Evolutionary conservation across 768 basidiomycete species (phyloP), one percentile per base, ranked within the genome.

Genomic region (Mycena haematopus): DNA sequence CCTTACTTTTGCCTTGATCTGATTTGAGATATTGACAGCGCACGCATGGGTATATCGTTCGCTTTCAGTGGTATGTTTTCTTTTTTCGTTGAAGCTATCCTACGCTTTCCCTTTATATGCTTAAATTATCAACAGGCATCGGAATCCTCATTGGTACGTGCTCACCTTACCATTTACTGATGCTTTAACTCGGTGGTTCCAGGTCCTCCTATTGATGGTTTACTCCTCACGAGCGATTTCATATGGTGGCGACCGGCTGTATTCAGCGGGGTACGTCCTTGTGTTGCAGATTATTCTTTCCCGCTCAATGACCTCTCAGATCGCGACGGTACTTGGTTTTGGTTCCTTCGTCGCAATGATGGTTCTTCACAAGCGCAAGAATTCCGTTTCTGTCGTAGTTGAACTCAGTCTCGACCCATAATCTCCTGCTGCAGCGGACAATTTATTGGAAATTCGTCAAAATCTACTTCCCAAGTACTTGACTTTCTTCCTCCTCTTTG

Each of bases 201-300:
- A 42, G 79, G 80, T 77, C 80, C 84, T 0, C 87, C 87, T 0
- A 82, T 88, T 59, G 81, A 81, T 38, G 87, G 87, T 0, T 81
- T 84, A 6, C 72, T 88, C 21, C 79, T 89, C 10, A 80, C 84
- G 0, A 63, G 75, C 10, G 71, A 76, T 0, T 86, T 82, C 62
- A 68, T 82, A 8, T 89, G 87, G 87, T 86, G 84, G 83, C 76
- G 82, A 35, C 83, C 84, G 1, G 81, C 81, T 11, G 56, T 86
- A 6, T 89, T 86, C 66, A 76, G 81, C 24, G 86, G 84, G 44
- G n/a, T 77, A 71, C 61, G 74, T 79, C 21, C 21, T 19, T 58
- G 6, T 7, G 36, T 14, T 36, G 1, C 11, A 21, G 27, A 13
- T 29, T 17, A 21, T n/a, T 8, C 2, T 19, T 38, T n/a, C 14